Percentiles rank a stretch among this genome's conserved stretches.
phyloP scores from a whole-genome alignment of 1,284 basidiomycete genomes.

The Moniliella sp. region DNA sequence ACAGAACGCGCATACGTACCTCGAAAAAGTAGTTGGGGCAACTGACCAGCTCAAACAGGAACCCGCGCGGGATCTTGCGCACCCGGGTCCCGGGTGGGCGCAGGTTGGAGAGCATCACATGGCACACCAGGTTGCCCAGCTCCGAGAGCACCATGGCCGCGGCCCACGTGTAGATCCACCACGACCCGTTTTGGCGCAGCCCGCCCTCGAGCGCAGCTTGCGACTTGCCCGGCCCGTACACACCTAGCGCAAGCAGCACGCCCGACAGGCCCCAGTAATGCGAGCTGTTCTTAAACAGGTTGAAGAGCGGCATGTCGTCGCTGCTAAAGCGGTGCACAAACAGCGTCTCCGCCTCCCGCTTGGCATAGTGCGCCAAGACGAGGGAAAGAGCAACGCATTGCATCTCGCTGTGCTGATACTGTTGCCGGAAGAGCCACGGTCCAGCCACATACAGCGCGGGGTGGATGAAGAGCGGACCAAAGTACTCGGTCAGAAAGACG shows the following conservation, averaged over 20 bases:
- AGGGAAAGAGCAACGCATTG: conserved; percentile 64
- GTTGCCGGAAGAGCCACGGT: conserved; percentile 46
- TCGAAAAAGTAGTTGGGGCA: conserved; percentile 95
- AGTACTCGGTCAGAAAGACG: conserved; percentile 31
- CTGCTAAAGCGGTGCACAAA: conserved; percentile 70
- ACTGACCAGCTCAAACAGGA: conserved; percentile 59
- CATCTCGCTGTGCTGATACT: conserved; percentile 51
- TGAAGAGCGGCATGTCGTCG: conserved; percentile 69
- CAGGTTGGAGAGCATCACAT: conserved; percentile 59
- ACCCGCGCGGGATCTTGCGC: conserved; percentile 58
- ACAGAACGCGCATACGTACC: neutral
- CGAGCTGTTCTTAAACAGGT: conserved; percentile 58
- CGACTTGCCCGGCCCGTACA: conserved; percentile 38
- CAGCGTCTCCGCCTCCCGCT: conserved; percentile 77
- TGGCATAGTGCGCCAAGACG: conserved; percentile 65
- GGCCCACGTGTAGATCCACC: conserved; percentile 28
- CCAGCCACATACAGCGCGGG: conserved; percentile 61
- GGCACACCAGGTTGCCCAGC: conserved; percentile 63
- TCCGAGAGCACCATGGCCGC: conserved; percentile 57
- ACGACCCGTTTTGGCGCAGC: conserved; percentile 42
- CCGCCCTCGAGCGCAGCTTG: conserved; percentile 54
- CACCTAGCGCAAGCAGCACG: conserved; percentile 7
- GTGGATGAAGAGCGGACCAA: conserved; percentile 74
- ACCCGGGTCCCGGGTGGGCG: conserved; percentile 59
- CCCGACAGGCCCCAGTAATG: conserved; percentile 51